These are phyloP conservation scores for Cupressus sempervirens DNA, from an alignment of 75 land plant genomes.

Conservation along the genomic window DNA sequence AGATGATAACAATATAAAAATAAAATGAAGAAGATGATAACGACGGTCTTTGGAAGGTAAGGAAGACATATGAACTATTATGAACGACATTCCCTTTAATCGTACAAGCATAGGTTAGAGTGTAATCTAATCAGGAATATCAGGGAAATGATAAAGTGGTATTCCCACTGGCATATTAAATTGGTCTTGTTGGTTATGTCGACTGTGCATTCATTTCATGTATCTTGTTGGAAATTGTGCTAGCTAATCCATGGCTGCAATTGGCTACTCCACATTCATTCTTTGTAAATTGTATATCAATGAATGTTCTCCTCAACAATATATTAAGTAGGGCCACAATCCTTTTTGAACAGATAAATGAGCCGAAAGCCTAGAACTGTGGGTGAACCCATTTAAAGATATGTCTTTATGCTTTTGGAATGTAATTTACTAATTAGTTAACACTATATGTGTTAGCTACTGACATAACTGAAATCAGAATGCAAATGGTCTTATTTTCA, in stretches of 20 bases:
- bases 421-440: not conserved
- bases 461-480: not conserved
- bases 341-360: not conserved
- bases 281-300: not conserved
- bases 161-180: not conserved
- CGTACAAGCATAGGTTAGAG: not conserved
- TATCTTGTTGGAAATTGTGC: not conserved
- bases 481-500: not conserved
- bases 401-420: not conserved
- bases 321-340: not conserved
- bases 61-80: not conserved
- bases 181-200: not conserved
- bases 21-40: not conserved
- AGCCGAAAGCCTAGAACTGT: not conserved
- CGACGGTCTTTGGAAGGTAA: not conserved
- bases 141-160: not conserved
- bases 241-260: not conserved
- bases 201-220: not conserved
- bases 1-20: not conserved
- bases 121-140: not conserved
- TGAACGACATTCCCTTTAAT: not conserved
- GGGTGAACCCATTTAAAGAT: not conserved
- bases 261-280: not conserved
- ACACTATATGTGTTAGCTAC: not conserved
- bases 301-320: not conserved